A percentile compares a stretch with the other conserved stretches of the same genome.
phyloP scores from a whole-genome alignment of 1,139 yeast species.

The Komagataea norvegica region DNA sequence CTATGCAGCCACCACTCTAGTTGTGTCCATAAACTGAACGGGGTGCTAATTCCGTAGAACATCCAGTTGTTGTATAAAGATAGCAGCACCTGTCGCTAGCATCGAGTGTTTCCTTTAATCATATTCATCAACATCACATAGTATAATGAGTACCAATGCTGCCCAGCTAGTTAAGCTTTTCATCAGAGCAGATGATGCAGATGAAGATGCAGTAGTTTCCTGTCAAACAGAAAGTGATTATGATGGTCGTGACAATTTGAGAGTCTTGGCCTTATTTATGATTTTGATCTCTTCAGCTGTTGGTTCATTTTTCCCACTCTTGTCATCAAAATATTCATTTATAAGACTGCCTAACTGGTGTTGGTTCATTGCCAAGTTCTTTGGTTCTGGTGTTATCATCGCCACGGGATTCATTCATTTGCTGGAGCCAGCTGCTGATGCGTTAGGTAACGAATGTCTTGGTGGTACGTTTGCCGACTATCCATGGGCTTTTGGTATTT shows the following conservation, averaged over 20 bases:
- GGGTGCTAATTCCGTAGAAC: too few relatives aligned
- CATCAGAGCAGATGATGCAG: slow-evolving; percentile 20
- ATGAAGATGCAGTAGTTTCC: slow-evolving; percentile 5
- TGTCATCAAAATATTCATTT: slow-evolving; percentile 50
- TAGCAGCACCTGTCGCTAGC: too few relatives aligned
- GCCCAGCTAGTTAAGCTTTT: slow-evolving; percentile 13
- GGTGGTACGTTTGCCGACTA: slow-evolving; percentile 47
- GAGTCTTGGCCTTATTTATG: slow-evolving; percentile 61
- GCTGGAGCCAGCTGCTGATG: slow-evolving; percentile 69
- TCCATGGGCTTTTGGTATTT: slow-evolving; percentile 64
- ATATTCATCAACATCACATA: too few relatives aligned
- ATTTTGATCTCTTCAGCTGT: slow-evolving; percentile 50
- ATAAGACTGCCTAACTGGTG: slow-evolving; percentile 54
- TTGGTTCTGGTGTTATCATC: slow-evolving; percentile 89
- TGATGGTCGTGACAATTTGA: slow-evolving; percentile 42
- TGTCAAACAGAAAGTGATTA: slow-evolving; percentile 30
- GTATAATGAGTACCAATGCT: slow-evolving; percentile 5
- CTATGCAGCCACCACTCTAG: too few relatives aligned
- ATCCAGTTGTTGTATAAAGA: too few relatives aligned
- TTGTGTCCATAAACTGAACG: too few relatives aligned
- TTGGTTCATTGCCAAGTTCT: slow-evolving; percentile 73
- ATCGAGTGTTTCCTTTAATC: too few relatives aligned
- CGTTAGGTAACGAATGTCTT: slow-evolving; percentile 47
- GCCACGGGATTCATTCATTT: slow-evolving; percentile 88
- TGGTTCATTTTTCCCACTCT: slow-evolving; percentile 57